phyloP scores from a whole-genome alignment of 495 filamentous ascomycete genomes.

The Daldinia childiae region DNA sequence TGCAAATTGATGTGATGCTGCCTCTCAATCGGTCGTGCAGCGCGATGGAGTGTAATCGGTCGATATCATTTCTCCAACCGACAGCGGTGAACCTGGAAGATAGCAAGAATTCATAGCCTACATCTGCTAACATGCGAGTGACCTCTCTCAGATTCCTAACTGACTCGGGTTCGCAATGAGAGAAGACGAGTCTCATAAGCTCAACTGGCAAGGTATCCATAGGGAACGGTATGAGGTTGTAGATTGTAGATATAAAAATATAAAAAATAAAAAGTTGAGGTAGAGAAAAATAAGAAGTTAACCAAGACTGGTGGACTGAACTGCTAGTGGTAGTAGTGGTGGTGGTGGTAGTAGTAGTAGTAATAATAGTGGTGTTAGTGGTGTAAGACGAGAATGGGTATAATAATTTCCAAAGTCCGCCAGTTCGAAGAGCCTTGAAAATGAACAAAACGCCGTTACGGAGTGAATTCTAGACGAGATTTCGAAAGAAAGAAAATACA shows the following conservation, averaged over 20 bases:
- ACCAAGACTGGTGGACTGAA: background rate
- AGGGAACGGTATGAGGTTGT: constrained; percentile 10
- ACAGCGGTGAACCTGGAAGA: constrained; percentile 53
- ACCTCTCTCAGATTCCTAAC: constrained; percentile 54
- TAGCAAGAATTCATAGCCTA: constrained; percentile 58
- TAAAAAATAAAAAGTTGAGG: background rate
- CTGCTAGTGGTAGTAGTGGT: no score
- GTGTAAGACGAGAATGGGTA: constrained; percentile 10
- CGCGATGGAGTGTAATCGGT: constrained; percentile 55
- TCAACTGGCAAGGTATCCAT: constrained; percentile 57
- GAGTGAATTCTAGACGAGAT: constrained; percentile 32
- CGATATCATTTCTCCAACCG: constrained; percentile 59
- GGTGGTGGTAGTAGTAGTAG: background rate
- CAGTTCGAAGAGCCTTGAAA: constrained; percentile 37
- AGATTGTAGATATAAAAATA: constrained; percentile 1
- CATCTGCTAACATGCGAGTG: constrained; percentile 50
- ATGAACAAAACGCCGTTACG: constrained; percentile 38
- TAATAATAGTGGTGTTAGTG: background rate
- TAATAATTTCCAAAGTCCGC: constrained; percentile 36
- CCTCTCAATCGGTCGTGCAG: constrained; percentile 53
- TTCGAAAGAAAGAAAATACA: constrained; percentile 42
- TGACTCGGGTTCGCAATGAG: constrained; percentile 52
- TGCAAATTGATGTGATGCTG: constrained; percentile 53
- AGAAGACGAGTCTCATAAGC: constrained; percentile 58
- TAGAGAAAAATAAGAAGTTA: background rate